phyloP scores from a whole-genome alignment of 805 yeast species.

The Zygoascus bituminiphila region DNA sequence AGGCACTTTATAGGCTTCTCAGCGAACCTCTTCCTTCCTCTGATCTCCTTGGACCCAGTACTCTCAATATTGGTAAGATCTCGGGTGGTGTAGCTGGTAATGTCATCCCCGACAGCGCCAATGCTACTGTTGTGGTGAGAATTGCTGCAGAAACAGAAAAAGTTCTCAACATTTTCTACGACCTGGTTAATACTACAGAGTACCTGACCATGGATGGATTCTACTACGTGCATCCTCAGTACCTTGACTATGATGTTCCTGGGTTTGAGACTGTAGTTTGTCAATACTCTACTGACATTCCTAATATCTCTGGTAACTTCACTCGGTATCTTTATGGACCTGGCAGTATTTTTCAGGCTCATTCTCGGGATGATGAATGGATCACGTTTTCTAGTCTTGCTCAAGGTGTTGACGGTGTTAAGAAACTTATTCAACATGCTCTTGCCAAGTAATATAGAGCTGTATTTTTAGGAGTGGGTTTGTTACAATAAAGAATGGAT shows the following conservation, averaged over 20 bases:
- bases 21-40: conserved; percentile 40
- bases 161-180: conserved; percentile 32
- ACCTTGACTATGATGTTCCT: conserved; percentile 51
- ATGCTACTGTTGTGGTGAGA: conserved; percentile 43
- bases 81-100: conserved; percentile 57
- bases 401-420: conserved; percentile 47
- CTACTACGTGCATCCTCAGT: conserved; percentile 34
- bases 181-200: conserved; percentile 27
- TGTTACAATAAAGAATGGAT: neutral
- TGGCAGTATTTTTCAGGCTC: conserved; percentile 55
- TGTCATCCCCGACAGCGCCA: conserved; percentile 53
- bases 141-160: conserved; percentile 41
- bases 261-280: conserved; percentile 49
- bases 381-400: conserved; percentile 40
- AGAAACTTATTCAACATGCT: conserved; percentile 31
- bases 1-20: conserved; percentile 40
- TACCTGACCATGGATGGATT: conserved; percentile 15
- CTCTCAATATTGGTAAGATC: conserved; percentile 52
- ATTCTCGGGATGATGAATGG: conserved; percentile 44
- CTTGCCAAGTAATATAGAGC: neutral
- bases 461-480: neutral
- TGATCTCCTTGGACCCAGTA: conserved; percentile 50
- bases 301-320: conserved; percentile 33
- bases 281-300: conserved; percentile 49
- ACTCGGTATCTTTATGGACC: conserved; percentile 57